Evolutionary conservation across 2,329 filamentous ascomycete species (phyloP).

Genomic region (Arthrobotrys sinensis): DNA sequence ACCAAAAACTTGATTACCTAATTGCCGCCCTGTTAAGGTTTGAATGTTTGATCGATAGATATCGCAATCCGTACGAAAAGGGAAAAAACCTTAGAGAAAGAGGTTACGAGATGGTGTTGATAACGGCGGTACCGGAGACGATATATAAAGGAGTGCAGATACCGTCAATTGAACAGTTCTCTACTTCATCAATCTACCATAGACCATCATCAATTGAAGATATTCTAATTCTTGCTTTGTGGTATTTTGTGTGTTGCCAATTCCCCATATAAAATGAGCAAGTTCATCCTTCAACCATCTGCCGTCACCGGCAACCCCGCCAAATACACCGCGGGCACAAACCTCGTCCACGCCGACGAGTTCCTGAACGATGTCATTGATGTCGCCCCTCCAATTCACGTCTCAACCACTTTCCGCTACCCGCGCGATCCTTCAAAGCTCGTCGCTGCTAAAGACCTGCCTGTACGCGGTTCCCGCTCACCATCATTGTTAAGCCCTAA

Average conservation of each 20-base stretch:
- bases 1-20: constrained; percentile 26
- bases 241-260: constrained; percentile 58
- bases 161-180: neutral
- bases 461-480: constrained; percentile 10
- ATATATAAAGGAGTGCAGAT: constrained; percentile 11
- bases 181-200: neutral
- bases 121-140: neutral
- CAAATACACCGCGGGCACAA: constrained; percentile 21
- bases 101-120: neutral
- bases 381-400: constrained; percentile 89
- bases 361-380: constrained; percentile 76
- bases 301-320: neutral
- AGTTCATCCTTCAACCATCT: constrained; percentile 48
- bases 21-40: constrained; percentile 7
- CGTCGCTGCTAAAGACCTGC: constrained; percentile 67
- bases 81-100: constrained; percentile 4
- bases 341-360: constrained; percentile 79
- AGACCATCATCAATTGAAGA: neutral
- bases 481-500: constrained; percentile 64
- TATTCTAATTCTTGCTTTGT: constrained; percentile 8
- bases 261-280: constrained; percentile 34
- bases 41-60: constrained; percentile 13
- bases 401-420: constrained; percentile 93
- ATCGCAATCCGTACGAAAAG: constrained; percentile 1
- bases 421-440: constrained; percentile 78